These are phyloP conservation scores for Suhomyces pyralidae DNA, from an alignment of 805 yeast species.

Conservation along the genomic window DNA sequence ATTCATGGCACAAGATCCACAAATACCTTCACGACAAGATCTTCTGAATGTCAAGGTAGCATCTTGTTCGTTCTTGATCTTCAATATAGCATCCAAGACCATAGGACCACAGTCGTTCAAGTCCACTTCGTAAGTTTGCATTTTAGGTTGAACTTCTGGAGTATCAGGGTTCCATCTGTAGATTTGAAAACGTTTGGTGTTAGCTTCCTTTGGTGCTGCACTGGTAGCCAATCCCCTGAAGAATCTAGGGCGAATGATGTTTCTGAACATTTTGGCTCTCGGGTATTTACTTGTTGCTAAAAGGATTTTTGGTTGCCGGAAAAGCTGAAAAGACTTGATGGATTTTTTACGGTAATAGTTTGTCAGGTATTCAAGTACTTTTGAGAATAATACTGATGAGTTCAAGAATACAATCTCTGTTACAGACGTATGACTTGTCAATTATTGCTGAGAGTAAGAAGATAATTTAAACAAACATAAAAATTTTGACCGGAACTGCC, in stretches of 20 bases:
- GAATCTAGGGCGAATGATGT: slow-evolving; percentile 16
- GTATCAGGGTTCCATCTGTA: slow-evolving; percentile 99
- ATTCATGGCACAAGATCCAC: slow-evolving; percentile 99
- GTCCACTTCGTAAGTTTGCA: slow-evolving; percentile 82
- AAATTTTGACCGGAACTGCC: slow-evolving; percentile 8
- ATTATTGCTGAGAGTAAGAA: neutral
- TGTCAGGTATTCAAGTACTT: neutral
- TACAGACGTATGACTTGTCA: neutral
- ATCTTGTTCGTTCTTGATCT: slow-evolving; percentile 96
- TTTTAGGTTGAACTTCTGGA: slow-evolving; percentile 85
- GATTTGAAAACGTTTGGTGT: slow-evolving; percentile 80
- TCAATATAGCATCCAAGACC: slow-evolving; percentile 92
- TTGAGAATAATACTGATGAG: neutral
- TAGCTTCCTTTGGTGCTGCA: slow-evolving; percentile 43
- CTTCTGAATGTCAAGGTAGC: slow-evolving; percentile 94
- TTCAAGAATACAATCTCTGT: neutral
- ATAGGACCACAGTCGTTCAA: slow-evolving; percentile 94
- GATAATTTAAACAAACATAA: slow-evolving; percentile 1
- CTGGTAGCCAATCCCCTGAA: slow-evolving; percentile 48
- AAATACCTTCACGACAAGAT: slow-evolving; percentile 98
- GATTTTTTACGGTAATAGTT: neutral
- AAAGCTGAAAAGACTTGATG: neutral
- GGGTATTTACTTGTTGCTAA: neutral
- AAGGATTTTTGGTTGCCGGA: neutral
- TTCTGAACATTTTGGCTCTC: slow-evolving; percentile 16